phyloP scores from a whole-genome alignment of 352 stramenopile species.

The Globisporangium paddicum region DNA sequence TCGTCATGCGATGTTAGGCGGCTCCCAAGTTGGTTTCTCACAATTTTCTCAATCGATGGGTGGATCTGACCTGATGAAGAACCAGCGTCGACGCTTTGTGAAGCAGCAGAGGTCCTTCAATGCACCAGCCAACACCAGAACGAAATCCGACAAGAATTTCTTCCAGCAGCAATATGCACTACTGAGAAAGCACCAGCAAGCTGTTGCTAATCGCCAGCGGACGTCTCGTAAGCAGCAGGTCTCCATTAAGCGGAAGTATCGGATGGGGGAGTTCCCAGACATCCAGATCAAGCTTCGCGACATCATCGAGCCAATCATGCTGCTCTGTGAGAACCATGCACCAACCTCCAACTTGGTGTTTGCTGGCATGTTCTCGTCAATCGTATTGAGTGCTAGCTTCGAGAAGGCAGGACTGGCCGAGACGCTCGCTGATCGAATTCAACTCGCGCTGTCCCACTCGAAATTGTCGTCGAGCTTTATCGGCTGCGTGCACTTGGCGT shows the following conservation, averaged over 20 bases:
- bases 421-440: constrained; percentile 3
- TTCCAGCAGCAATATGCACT: constrained; percentile 64
- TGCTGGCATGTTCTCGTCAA: constrained; percentile 32
- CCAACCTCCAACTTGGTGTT: constrained; percentile 43
- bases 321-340: constrained; percentile 46
- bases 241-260: constrained; percentile 62
- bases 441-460: constrained; percentile 6
- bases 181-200: constrained; percentile 50
- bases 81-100: constrained; percentile 21
- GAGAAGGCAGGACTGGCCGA: constrained; percentile 4
- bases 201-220: constrained; percentile 38
- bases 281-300: constrained; percentile 75
- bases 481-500: constrained; percentile 41
- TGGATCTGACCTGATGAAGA: background rate
- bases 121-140: background rate
- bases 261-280: constrained; percentile 66
- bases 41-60: constrained; percentile 3
- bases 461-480: constrained; percentile 18
- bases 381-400: constrained; percentile 33
- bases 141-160: constrained; percentile 31
- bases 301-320: constrained; percentile 62
- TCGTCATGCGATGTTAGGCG: background rate
- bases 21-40: constrained; percentile 1
- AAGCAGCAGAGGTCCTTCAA: constrained; percentile 13
- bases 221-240: constrained; percentile 50